Base-by-base conservation (phyloP, 2,329 filamentous ascomycete species). In the Xylaria sp. region DNA sequence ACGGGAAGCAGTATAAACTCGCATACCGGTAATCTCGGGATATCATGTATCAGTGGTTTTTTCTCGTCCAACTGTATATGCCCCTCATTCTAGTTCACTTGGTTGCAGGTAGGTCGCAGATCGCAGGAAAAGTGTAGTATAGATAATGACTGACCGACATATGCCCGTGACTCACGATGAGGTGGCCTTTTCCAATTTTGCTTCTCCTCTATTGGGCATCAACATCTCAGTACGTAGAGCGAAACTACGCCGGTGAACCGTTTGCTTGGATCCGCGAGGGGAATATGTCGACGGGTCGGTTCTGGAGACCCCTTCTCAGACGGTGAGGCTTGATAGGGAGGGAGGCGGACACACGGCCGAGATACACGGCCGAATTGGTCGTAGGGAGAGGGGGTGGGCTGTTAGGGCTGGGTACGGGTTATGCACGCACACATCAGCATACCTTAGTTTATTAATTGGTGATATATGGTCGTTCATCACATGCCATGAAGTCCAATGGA, bases 121-220 rank as follows among this genome's bases (percentile, higher is more conserved):
- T 63, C 46, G 28, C 9, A 51, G 44, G 18, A 64, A 50, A 37
- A 37, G 8, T 10, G 34, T 10, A 37, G 37, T 51, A 20, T 63
- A 34, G 41, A 54, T 23, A 5, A 51, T 3, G 48, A 50, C 46
- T 57, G 50, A 46, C 64, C 48, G 65, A 62, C 65, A 61, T 64
- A 37, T 62, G 34, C 13, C 52, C 52, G 65, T 72, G 70, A 72
- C 64, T 70, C 70, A 72, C 23, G n/a, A 63, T 72, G 70, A 72
- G 64, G 60, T 72, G 65, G 60, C 57, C 52, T 63, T 46, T 52
- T 48, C 34, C 1, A 18, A 18, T 18, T 46, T 46, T 46, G 39
- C 56, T 48, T 59, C 41, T 55, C 56, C 56, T 52, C 57, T 37
- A 25, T 72, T 70, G 57, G 67, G 68, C 70, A 67, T 48, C 64